Percentiles rank a stretch among this genome's conserved stretches.
phyloP scores from a whole-genome alignment of 176 grass and related monocot genomes.

The Typha latifolia region DNA sequence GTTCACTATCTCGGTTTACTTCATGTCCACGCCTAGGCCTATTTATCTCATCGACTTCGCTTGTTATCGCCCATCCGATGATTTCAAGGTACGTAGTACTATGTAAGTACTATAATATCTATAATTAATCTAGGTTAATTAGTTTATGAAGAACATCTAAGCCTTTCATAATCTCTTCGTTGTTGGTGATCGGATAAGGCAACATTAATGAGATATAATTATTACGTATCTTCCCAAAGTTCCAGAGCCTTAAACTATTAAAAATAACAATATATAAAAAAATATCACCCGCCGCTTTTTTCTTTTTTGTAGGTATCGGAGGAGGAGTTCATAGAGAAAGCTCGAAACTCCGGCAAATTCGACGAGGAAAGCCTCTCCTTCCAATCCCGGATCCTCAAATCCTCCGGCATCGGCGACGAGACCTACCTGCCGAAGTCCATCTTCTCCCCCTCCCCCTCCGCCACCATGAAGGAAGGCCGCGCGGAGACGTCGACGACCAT shows the following conservation, averaged over 20 bases:
- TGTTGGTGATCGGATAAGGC: no score
- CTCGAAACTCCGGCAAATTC: conserved; percentile 85
- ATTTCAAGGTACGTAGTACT: conserved; percentile 60
- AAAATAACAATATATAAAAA: no score
- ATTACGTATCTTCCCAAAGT: no score
- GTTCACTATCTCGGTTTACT: conserved; percentile 86
- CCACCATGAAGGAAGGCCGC: conserved; percentile 96
- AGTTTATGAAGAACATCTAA: no score
- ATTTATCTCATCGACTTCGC: conserved; percentile 96
- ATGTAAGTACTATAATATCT: no score
- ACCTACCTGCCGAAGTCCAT: conserved; percentile 73
- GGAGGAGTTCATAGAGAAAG: conserved; percentile 72
- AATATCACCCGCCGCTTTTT: no score
- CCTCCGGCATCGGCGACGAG: conserved; percentile 89
- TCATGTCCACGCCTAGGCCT: conserved; percentile 78
- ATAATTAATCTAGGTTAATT: no score
- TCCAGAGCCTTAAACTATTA: no score
- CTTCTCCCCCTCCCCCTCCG: conserved; percentile 71
- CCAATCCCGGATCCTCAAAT: conserved; percentile 73
- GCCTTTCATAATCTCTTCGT: no score
- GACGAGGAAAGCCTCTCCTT: conserved; percentile 89
- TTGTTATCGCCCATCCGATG: conserved; percentile 80
- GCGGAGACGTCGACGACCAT: conserved; percentile 66
- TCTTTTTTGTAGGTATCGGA: conserved; percentile 34
- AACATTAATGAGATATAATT: no score